Evolutionary conservation across 2,329 filamentous ascomycete species (phyloP), one percentile per base, ranked within the genome.

Genomic region (Botrytis deweyae): DNA sequence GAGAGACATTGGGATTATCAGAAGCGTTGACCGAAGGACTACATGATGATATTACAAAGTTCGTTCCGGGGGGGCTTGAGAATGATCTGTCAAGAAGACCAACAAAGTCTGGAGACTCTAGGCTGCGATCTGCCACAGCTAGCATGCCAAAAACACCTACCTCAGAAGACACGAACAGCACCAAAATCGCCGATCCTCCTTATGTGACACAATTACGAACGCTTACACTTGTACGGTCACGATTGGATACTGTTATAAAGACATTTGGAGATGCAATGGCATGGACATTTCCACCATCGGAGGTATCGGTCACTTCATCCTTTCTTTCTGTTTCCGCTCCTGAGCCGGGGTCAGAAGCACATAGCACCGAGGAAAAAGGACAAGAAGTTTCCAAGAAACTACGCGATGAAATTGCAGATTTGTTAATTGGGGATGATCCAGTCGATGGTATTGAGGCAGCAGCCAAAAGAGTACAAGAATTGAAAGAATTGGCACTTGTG

Each of bases 261-360:
- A 92, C 91, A 1, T 99, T 99, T 82, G 95, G 95, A 59, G 92
- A 97, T 78, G 95, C 96, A 46, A 97, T 98, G 93, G 92, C 97
- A 78, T 98, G 97, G 87, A 92, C 93, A 1, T 90, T 98, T 68
- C 93, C 95, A 0, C 95, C 95, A 0, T 97, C 93, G 0, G 94
- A 97, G 80, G 84, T 95, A 20, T 95, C 93, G 0, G 89, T 97
- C 73, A 89, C 91, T 64, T 95, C 93, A 0, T 94, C 93, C 0
- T 94, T 98, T 80, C 90, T 98, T 65, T 97, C 93, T 9, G 94
- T 98, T 20, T 97, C 95, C 0, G 93, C 92, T 0, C 95, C 95
- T 0, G 93, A 95, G 72, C 88, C 90, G 0, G 91, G 90, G 29
- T 87, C 83, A 74, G 87, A 88, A 77, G 86, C 87, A 77, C 88